Evolutionary conservation across 257 asterid genomes (phyloP).

Genomic region (Galeopsis tetrahit): DNA sequence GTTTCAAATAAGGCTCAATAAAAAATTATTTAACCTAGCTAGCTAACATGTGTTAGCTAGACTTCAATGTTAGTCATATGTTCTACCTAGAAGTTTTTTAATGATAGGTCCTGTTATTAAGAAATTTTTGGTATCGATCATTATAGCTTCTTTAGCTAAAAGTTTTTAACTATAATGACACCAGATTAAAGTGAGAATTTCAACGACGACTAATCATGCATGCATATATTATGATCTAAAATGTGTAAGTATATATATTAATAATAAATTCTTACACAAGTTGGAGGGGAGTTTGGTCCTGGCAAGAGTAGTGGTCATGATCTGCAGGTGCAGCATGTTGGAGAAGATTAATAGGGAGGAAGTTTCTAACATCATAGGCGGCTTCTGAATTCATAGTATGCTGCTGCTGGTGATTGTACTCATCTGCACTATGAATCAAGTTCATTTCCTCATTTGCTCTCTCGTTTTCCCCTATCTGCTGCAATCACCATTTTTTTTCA

Average conservation of each 20-base stretch:
- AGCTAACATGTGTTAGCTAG: no score
- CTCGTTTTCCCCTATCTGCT: constrained; percentile 85
- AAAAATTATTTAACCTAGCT: no score
- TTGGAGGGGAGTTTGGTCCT: constrained; percentile 81
- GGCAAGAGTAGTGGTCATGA: constrained; percentile 66
- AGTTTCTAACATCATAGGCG: constrained; percentile 64
- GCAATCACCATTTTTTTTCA: neutral
- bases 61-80: no score
- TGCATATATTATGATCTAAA: no score
- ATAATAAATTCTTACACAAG: constrained; percentile 55
- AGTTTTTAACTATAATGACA: no score
- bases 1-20: neutral
- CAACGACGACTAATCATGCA: no score
- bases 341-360: constrained; percentile 71
- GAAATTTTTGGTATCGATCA: no score
- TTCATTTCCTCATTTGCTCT: constrained; percentile 76
- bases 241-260: no score
- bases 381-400: constrained; percentile 49
- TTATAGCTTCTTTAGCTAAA: no score
- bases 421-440: constrained; percentile 54
- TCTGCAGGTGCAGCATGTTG: constrained; percentile 42
- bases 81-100: no score
- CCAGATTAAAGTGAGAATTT: no score
- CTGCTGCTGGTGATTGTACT: constrained; percentile 34
- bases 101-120: no score